A percentile compares a stretch with the other conserved stretches of the same genome.
Evolutionary conservation across 352 stramenopile genomes (phyloP).

Genomic region (Pythium oligandrum): DNA sequence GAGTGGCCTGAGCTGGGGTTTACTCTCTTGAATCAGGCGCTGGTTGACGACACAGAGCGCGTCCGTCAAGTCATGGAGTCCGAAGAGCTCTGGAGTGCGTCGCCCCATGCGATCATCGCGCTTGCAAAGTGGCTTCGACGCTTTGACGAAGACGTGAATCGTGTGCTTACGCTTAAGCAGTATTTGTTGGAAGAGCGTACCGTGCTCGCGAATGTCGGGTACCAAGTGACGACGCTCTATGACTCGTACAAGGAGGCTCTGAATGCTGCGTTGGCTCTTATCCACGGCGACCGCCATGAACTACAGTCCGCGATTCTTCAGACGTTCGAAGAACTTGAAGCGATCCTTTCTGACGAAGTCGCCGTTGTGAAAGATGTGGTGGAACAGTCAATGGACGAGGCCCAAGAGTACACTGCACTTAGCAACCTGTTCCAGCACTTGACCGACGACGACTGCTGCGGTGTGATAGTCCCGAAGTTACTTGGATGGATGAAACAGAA

Average conservation of each 20-base stretch:
- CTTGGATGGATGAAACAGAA: slow-evolving; percentile 67
- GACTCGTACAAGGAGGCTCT: slow-evolving; percentile 54
- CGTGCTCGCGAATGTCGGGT: slow-evolving; percentile 42
- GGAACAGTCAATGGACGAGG: slow-evolving; percentile 41
- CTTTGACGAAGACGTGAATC: slow-evolving; percentile 57
- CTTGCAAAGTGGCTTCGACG: slow-evolving; percentile 56
- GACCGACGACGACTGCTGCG: slow-evolving; percentile 38
- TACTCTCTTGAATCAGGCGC: slow-evolving; percentile 43
- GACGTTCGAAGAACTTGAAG: slow-evolving; percentile 47
- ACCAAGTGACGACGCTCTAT: slow-evolving; percentile 61
- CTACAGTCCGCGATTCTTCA: slow-evolving; percentile 35
- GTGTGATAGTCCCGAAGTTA: slow-evolving; percentile 54
- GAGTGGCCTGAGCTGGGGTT: slow-evolving; percentile 55
- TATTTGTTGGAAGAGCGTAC: slow-evolving; percentile 62
- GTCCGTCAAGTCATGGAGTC: slow-evolving; percentile 43
- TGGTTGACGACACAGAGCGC: slow-evolving; percentile 54
- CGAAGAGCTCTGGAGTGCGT: slow-evolving; percentile 42
- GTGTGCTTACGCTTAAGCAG: slow-evolving; percentile 59
- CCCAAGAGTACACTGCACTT: slow-evolving; percentile 56
- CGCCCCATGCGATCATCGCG: slow-evolving; percentile 44
- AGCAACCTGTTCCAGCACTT: slow-evolving; percentile 60
- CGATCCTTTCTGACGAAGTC: slow-evolving; percentile 48
- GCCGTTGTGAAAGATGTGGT: slow-evolving; percentile 46
- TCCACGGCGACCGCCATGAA: slow-evolving; percentile 43
- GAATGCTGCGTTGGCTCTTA: slow-evolving; percentile 35